Conservation (phyloP, 805 yeast genomes). For the Komagataella kurtzmanii region DNA sequence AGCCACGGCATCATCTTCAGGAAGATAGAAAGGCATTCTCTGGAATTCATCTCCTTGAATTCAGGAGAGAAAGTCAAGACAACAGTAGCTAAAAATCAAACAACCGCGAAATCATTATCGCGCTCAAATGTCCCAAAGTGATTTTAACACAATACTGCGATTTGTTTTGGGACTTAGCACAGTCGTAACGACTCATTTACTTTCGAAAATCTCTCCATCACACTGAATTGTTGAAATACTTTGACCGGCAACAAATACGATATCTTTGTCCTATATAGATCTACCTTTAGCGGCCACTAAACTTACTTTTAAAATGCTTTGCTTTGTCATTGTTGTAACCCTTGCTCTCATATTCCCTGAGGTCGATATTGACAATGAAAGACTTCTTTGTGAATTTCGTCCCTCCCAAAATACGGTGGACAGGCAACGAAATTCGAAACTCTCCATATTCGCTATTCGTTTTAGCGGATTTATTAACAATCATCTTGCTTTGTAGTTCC, state of each 20-base stretch:
- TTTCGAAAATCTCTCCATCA: no score
- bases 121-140: no score
- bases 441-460: constrained; percentile 24
- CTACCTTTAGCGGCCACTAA: neutral
- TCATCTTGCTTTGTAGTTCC: constrained; percentile 32
- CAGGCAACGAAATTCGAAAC: constrained; percentile 27
- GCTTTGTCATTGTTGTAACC: neutral
- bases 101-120: neutral
- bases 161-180: no score
- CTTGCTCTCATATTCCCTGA: constrained; percentile 26
- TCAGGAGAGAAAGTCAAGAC: no score
- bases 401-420: constrained; percentile 12
- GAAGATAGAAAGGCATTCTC: neutral
- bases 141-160: no score
- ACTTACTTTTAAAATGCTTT: neutral
- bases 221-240: no score
- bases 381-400: constrained; percentile 19
- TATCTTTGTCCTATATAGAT: neutral
- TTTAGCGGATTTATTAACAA: constrained; percentile 19
- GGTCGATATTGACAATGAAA: constrained; percentile 26
- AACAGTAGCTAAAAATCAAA: neutral
- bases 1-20: neutral
- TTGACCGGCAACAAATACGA: neutral
- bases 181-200: no score
- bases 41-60: neutral